These are phyloP conservation scores for Fusarium sp. DNA, from an alignment of 2,329 filamentous ascomycete genomes.

Conservation along the genomic window DNA sequence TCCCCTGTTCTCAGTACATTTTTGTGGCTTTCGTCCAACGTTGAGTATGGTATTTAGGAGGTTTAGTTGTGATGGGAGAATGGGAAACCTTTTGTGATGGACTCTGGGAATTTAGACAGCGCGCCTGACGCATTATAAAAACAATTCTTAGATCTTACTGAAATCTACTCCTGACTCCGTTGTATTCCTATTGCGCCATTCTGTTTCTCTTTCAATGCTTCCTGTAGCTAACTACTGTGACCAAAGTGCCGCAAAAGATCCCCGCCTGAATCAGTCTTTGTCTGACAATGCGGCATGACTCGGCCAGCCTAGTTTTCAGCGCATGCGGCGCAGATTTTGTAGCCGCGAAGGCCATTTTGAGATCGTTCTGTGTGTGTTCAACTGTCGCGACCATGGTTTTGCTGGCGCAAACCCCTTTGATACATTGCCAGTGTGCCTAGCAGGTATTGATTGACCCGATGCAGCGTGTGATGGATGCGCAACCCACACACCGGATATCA, in stretches of 20 bases:
- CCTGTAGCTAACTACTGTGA: constrained; percentile 9
- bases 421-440: not conserved
- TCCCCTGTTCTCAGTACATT: constrained; percentile 48
- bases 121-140: constrained; percentile 50
- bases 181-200: constrained; percentile 32
- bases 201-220: constrained; percentile 8
- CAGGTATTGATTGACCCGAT: not conserved
- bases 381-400: not conserved
- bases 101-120: constrained; percentile 51
- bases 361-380: constrained; percentile 2
- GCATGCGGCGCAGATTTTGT: constrained; percentile 11
- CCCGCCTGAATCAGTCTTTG: constrained; percentile 5
- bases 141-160: constrained; percentile 52
- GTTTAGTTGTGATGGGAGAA: constrained; percentile 44
- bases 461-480: constrained; percentile 1
- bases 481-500: constrained; percentile 3
- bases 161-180: constrained; percentile 45
- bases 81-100: constrained; percentile 47
- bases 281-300: constrained; percentile 7
- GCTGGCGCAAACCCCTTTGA: not conserved
- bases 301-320: constrained; percentile 4
- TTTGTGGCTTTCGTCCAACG: constrained; percentile 42
- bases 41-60: constrained; percentile 45
- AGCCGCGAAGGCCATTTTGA: constrained; percentile 3
- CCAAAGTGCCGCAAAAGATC: constrained; percentile 15